These are phyloP conservation scores for Zymoseptoria ardabiliae DNA, from an alignment of 2,329 filamentous ascomycete genomes.

Conservation along the genomic window DNA sequence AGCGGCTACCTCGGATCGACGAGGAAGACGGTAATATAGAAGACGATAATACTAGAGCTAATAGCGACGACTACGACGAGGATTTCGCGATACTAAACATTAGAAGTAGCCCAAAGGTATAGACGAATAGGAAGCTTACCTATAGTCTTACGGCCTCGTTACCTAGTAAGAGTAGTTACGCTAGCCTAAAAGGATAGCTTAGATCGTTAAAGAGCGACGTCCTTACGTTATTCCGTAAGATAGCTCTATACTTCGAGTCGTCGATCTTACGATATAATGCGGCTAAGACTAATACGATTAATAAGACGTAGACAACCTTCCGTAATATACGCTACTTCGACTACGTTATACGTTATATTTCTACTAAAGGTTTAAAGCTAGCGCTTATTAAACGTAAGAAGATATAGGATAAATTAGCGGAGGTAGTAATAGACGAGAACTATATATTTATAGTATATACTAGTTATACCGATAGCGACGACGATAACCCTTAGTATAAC, in stretches of 20 bases:
- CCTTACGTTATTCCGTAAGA: neutral
- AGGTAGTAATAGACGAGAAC: neutral
- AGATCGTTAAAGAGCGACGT: neutral
- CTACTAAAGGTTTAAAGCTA: neutral
- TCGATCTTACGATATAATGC: neutral
- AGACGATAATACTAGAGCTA: neutral
- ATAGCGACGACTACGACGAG: neutral
- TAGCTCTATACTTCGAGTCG: neutral
- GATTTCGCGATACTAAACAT: neutral
- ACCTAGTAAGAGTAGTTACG: neutral
- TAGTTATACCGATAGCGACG: neutral
- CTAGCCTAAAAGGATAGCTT: neutral
- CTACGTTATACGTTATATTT: neutral
- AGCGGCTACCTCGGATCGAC: no score
- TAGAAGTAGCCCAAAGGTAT: neutral
- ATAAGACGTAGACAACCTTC: neutral
- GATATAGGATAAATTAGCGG: neutral
- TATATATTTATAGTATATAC: neutral
- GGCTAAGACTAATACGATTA: neutral
- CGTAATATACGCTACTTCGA: neutral
- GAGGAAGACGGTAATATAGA: neutral
- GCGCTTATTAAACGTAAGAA: neutral
- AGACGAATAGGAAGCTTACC: neutral
- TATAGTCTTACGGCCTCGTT: neutral
- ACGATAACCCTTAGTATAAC: neutral